Base-by-base conservation (phyloP, 2,329 filamentous ascomycete species). In the Hypoxylon sp. region DNA sequence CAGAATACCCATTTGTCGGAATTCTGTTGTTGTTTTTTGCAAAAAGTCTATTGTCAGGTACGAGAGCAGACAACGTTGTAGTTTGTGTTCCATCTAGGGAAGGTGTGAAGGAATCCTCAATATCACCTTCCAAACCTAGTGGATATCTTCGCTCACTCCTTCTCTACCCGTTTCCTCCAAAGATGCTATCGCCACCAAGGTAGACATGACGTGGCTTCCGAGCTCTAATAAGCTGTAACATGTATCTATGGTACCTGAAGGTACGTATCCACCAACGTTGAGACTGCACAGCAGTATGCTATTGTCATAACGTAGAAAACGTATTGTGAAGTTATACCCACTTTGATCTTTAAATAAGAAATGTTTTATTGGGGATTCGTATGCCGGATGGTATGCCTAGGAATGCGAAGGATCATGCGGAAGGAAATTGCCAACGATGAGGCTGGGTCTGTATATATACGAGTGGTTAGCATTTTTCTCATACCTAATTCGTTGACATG, bases 371-470 rank as follows among this genome's bases (percentile, higher is more conserved):
- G 46, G 55, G 19, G 43, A 45, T 30, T 55, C 25, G 45, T 60
- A 71, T 66, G 51, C 51, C 43, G 17, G 64, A 58, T 61, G 69
- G 72, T 72, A 49, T 50, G 64, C 62, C 72, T 73, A 76, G 68
- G 70, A 80, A 74, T 81, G 80, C 68, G 81, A 80, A 63, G 90
- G 89, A 75, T 94, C 89, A 77, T 97, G 94, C 2, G 96, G 96
- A 68, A 99, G 81, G 79, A 99, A 99, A 78, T 99, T 99, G 53
- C 96, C 96, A 52, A 99, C 91, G 76, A 99, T 99, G 70, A 99
- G 84, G 56, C 93, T 94, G 56, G 96, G 96, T 77, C 96, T 97
- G 73, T 23, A 61, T 73, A 21, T 23, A 28, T 23, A 36, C 36
- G 38, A 56, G 52, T 84, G 38, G 30, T 46, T 30, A 65, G 48